A percentile compares a stretch with the other conserved stretches of the same genome.
phyloP scores from a whole-genome alignment of 139 green algal species.

The Chlorella sorokiniana region DNA sequence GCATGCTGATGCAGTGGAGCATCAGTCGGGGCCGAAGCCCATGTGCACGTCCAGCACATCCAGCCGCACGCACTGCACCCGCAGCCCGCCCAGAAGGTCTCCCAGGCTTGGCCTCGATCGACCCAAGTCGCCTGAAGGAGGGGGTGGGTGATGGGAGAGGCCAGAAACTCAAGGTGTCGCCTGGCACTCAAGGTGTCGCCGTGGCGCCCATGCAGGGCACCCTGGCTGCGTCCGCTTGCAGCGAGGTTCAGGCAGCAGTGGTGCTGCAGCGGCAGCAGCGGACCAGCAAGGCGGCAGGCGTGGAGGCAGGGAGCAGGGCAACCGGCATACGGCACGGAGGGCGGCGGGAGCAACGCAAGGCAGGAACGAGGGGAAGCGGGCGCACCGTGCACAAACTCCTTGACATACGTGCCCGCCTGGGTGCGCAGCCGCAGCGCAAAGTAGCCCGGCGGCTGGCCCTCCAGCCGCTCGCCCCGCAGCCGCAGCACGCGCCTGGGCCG shows the following conservation, averaged over 20 bases:
- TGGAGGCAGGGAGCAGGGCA: too few species aligned
- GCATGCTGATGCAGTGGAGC: neutral
- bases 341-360: too few species aligned
- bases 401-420: slow-evolving; percentile 88
- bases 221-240: too few species aligned
- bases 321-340: too few species aligned
- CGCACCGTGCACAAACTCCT: slow-evolving; percentile 93
- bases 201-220: neutral
- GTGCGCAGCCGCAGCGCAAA: slow-evolving; percentile 75
- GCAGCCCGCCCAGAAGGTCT: slow-evolving; percentile 46
- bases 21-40: slow-evolving; percentile 14
- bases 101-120: slow-evolving; percentile 27
- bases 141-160: neutral
- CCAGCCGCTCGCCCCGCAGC: slow-evolving; percentile 37
- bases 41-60: slow-evolving; percentile 71
- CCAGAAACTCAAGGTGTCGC: neutral
- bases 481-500: slow-evolving; percentile 20
- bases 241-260: too few species aligned
- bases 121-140: slow-evolving; percentile 30
- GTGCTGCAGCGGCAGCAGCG: too few species aligned
- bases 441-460: slow-evolving; percentile 33
- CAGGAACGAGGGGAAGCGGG: neutral
- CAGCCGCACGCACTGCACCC: slow-evolving; percentile 52
- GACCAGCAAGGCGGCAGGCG: too few species aligned
- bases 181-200: neutral